Base-by-base conservation (phyloP, 305 asterid species). In the Euphrasia arctica region DNA sequence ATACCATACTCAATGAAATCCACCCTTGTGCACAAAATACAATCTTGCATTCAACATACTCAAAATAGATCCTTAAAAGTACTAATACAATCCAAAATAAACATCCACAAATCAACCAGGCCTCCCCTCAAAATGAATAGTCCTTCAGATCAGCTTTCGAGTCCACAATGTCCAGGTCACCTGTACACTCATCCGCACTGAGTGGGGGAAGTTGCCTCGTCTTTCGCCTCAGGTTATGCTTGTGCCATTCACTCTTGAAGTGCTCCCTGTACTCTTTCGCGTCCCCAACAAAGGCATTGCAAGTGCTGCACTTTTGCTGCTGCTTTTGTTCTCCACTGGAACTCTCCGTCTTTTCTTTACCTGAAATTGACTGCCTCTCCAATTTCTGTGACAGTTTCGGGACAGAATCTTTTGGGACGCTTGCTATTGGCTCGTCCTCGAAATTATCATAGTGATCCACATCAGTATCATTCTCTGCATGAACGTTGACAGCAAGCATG, bases 231-330 rank as follows among this genome's bases (percentile, higher is more conserved):
- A 85, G 70, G 59, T 85, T 88, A 63, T 88, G 90, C 56, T 79
- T 86, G 71, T 86, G 90, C 90, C 94, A 86, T 1, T 83, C 90
- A 43, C 88, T 82, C 82, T 86, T 86, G 65, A 80, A 65, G 70
- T n/a, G 94, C 69, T 86, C 88, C 58, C 94, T 79, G 55, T 81
- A 86, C 68, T 71, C 80, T 67, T 86, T 80, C 6, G 81, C 64
- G 71, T 78, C 88, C 28, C 90, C 93, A n/a, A 85, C 78, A 32
- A 57, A 54, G 15, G 89, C 85, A 41, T 88, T 67, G 72, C 95
- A 88, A 28, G 93, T 83, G 78, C 72, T 81, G 76, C 95, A 88
- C 69, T 70, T 88, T 54, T 72, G 87, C 77, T 76, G 85, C 79
- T 76, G 83, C 60, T 85, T 88, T 7, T 32, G 75, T 56, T 78